Evolutionary conservation across 2,329 filamentous ascomycete genomes (phyloP).

Genomic region (Aureobasidium musti): DNA sequence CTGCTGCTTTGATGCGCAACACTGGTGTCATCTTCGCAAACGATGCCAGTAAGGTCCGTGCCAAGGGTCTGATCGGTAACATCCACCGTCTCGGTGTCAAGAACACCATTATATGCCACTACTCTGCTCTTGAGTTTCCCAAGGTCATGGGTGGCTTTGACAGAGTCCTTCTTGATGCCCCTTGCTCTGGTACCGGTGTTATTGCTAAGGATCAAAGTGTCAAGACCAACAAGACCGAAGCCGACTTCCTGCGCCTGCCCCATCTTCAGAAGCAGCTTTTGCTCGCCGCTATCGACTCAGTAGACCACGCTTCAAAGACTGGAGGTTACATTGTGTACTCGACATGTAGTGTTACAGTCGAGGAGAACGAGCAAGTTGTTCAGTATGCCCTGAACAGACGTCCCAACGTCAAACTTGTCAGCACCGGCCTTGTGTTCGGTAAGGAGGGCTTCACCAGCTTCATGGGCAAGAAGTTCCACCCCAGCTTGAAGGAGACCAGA

Average conservation of each 20-base stretch:
- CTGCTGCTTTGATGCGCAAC: constrained; percentile 97
- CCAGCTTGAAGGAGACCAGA: constrained; percentile 77
- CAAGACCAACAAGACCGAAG: constrained; percentile 97
- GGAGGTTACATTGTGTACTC: constrained; percentile 97
- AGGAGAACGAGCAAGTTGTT: constrained; percentile 92
- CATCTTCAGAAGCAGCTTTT: constrained; percentile 95
- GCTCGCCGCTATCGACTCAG: constrained; percentile 89
- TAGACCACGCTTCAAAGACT: constrained; percentile 86
- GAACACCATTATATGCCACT: constrained; percentile 94
- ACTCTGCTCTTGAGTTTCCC: constrained; percentile 92
- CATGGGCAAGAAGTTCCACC: constrained; percentile 88
- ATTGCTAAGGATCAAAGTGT: constrained; percentile 96
- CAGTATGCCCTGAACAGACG: constrained; percentile 89
- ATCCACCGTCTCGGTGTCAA: constrained; percentile 91
- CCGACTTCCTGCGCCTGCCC: constrained; percentile 89
- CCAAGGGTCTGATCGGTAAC: constrained; percentile 97
- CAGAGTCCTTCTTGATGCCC: constrained; percentile 88
- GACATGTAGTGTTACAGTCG: constrained; percentile 90
- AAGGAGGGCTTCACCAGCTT: constrained; percentile 90
- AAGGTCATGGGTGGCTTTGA: constrained; percentile 95
- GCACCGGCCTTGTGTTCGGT: constrained; percentile 86
- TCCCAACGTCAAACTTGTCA: constrained; percentile 90
- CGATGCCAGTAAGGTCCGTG: constrained; percentile 88
- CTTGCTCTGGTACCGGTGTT: constrained; percentile 94
- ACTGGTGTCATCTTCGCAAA: constrained; percentile 95